phyloP scores from a whole-genome alignment of 352 stramenopile genomes.

The Phytophthora agathidicida region DNA sequence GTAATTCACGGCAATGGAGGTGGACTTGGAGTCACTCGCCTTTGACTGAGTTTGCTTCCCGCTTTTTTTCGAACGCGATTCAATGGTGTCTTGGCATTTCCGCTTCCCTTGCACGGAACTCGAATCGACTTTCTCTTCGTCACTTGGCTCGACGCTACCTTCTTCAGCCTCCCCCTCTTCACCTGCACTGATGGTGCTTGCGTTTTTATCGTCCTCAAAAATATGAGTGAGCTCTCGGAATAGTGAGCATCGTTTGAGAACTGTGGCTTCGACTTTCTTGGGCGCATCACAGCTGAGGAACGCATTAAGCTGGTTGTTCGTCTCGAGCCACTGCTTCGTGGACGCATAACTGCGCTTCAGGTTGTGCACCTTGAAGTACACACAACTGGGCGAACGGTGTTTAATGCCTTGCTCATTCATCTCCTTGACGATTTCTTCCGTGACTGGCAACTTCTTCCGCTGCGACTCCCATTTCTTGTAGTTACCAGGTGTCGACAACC shows the following conservation, averaged over 20 bases:
- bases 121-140: no score
- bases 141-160: no score
- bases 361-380: constrained; percentile 5
- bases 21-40: no score
- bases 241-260: not conserved
- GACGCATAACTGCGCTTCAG: not conserved
- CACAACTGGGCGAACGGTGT: not conserved
- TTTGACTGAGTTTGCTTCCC: no score
- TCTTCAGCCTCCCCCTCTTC: no score
- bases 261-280: not conserved
- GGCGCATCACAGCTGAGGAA: not conserved
- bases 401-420: not conserved
- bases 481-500: constrained; percentile 5
- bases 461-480: not conserved
- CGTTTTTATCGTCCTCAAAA: not conserved
- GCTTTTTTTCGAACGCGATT: no score
- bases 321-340: not conserved
- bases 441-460: not conserved
- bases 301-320: not conserved
- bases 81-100: no score
- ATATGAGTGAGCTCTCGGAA: not conserved
- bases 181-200: no score
- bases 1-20: no score
- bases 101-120: no score
- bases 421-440: not conserved